phyloP scores from a whole-genome alignment of 495 filamentous ascomycete genomes.

The Neurospora intermedia region DNA sequence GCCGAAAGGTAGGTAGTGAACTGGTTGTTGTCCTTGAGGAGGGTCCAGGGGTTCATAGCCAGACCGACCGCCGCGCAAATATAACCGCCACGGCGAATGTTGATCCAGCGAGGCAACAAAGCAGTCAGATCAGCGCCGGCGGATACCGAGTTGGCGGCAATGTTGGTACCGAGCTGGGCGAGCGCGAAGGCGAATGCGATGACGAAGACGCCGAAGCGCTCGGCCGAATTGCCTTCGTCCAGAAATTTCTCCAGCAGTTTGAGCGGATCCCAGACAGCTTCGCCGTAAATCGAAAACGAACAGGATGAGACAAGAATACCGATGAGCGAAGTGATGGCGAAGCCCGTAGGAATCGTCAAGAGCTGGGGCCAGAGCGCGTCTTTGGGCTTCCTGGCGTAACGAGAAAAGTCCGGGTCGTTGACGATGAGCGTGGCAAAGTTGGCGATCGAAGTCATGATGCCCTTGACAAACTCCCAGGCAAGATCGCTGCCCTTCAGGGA shows the following conservation, averaged over 20 bases:
- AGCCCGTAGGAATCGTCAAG: slow-evolving; percentile 75
- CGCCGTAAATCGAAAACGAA: slow-evolving; percentile 62
- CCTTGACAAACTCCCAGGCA: slow-evolving; percentile 72
- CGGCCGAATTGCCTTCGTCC: slow-evolving; percentile 55
- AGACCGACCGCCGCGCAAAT: slow-evolving; percentile 76
- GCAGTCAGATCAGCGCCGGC: slow-evolving; percentile 89
- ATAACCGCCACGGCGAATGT: slow-evolving; percentile 84
- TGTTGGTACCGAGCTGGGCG: slow-evolving; percentile 87
- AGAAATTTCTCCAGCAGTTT: slow-evolving; percentile 66
- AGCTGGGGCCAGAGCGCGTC: slow-evolving; percentile 88
- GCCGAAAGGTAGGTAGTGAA: slow-evolving; percentile 93
- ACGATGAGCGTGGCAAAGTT: slow-evolving; percentile 87
- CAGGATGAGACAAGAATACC: slow-evolving; percentile 89
- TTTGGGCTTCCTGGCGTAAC: slow-evolving; percentile 69
- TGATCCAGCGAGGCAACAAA: slow-evolving; percentile 74
- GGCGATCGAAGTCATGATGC: slow-evolving; percentile 80
- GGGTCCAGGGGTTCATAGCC: slow-evolving; percentile 82
- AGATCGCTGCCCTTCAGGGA: slow-evolving; percentile 56
- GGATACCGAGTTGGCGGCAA: slow-evolving; percentile 83
- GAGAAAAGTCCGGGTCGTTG: slow-evolving; percentile 77
- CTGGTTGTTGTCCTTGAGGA: slow-evolving; percentile 67
- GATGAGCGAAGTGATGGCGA: slow-evolving; percentile 84
- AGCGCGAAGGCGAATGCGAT: slow-evolving; percentile 74
- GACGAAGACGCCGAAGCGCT: slow-evolving; percentile 83
- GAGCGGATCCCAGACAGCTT: slow-evolving; percentile 82